Conservation (phyloP, 2,329 filamentous ascomycete species). For the Neonectria hederae region DNA sequence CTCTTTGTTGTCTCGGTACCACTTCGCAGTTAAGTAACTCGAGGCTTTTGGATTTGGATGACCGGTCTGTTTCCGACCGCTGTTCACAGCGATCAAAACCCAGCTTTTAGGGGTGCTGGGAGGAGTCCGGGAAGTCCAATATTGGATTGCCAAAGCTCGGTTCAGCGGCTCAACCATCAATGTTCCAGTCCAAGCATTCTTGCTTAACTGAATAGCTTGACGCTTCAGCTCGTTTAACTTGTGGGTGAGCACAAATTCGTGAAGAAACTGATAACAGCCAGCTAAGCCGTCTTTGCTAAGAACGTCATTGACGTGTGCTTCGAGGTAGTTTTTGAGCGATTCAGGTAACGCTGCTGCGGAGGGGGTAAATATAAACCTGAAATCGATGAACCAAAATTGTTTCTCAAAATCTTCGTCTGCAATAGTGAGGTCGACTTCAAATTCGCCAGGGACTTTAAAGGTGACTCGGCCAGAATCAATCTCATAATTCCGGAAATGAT, state of each 20-base stretch:
- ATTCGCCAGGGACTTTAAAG: conserved; percentile 84
- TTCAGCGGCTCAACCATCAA: conserved; percentile 82
- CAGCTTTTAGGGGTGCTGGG: conserved; percentile 78
- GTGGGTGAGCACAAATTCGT: conserved; percentile 88
- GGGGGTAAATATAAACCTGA: conserved; percentile 84
- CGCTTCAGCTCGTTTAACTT: conserved; percentile 85
- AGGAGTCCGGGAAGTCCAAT: conserved; percentile 75
- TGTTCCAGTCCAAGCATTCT: conserved; percentile 79
- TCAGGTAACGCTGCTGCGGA: conserved; percentile 69
- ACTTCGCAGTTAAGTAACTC: conserved; percentile 72
- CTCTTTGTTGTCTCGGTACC: conserved; percentile 86
- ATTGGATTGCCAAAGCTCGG: conserved; percentile 86
- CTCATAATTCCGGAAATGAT: conserved; percentile 78
- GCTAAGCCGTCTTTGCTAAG: conserved; percentile 75
- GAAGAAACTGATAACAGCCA: conserved; percentile 86
- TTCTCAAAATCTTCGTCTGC: conserved; percentile 83
- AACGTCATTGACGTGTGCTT: conserved; percentile 75
- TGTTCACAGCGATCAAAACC: conserved; percentile 86
- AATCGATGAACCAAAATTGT: conserved; percentile 94
- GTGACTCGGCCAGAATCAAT: conserved; percentile 90
- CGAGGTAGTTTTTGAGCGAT: conserved; percentile 71
- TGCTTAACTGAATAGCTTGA: conserved; percentile 77
- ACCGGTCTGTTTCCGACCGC: conserved; percentile 61
- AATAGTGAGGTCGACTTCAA: conserved; percentile 92
- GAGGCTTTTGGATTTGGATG: conserved; percentile 54